These are phyloP conservation scores for Hygrocybe coccinea DNA, from an alignment of 768 basidiomycete genomes.

Conservation along the genomic window DNA sequence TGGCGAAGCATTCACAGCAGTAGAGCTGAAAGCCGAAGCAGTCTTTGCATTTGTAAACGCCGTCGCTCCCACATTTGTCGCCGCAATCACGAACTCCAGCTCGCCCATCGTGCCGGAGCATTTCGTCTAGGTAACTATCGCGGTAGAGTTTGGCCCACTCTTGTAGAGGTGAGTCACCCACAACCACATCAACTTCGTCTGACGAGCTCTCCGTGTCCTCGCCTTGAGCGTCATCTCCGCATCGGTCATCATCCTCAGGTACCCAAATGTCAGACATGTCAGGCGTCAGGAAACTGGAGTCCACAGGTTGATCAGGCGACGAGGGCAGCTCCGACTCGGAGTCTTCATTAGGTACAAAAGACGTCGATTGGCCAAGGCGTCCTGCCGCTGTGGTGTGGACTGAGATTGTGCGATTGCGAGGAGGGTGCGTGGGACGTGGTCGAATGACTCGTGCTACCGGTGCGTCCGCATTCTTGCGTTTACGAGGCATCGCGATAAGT, in stretches of 20 bases:
- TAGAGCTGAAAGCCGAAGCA: neutral
- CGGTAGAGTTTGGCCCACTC: neutral
- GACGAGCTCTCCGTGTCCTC: neutral
- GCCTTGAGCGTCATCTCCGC: neutral
- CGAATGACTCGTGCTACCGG: neutral
- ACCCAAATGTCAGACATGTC: neutral
- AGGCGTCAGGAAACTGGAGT: neutral
- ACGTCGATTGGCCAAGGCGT: neutral
- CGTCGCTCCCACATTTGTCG: neutral
- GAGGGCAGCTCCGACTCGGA: too few relatives aligned
- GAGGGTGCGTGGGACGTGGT: neutral
- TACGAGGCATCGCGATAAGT: neutral
- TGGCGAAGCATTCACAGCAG: conserved; percentile 1
- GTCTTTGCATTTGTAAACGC: conserved; percentile 3
- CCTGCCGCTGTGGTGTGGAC: neutral
- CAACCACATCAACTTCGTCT: neutral
- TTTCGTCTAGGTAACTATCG: conserved; percentile 4
- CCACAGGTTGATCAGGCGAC: neutral
- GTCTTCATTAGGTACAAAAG: neutral
- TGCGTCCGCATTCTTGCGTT: neutral
- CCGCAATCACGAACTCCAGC: neutral
- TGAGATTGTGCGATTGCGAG: neutral
- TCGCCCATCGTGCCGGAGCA: conserved; percentile 1
- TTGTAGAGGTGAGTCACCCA: neutral
- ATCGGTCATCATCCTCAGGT: neutral